phyloP scores from a whole-genome alignment of 1,284 basidiomycete genomes.

The Ustilago loliicola region DNA sequence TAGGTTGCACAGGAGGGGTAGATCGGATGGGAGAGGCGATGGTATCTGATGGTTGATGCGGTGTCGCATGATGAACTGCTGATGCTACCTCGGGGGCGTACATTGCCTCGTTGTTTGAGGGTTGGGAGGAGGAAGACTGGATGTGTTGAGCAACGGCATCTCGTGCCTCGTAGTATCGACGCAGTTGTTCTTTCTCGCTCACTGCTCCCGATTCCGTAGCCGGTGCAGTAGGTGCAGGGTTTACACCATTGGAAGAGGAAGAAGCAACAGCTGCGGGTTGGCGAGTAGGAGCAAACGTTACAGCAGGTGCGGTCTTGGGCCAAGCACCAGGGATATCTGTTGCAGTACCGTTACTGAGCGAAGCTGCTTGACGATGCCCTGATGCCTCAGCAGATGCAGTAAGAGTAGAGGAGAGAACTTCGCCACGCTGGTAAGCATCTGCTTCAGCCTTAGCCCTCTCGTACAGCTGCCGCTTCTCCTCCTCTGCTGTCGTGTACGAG shows the following conservation, averaged over 20 bases:
- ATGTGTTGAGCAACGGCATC: constrained; percentile 55
- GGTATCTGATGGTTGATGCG: constrained; percentile 41
- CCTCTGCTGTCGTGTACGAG: constrained; percentile 56
- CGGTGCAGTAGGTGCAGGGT: neutral
- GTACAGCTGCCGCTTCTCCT: constrained; percentile 61
- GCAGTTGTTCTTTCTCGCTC: constrained; percentile 60
- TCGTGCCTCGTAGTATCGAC: constrained; percentile 59
- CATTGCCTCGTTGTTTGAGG: constrained; percentile 8
- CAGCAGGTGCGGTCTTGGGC: constrained; percentile 12
- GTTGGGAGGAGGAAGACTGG: constrained; percentile 11
- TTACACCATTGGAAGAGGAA: neutral
- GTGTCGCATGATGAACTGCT: constrained; percentile 41
- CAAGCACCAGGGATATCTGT: constrained; percentile 23
- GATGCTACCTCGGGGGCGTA: constrained; percentile 42
- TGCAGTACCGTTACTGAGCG: constrained; percentile 19
- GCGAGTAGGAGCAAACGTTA: neutral
- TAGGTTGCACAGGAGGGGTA: neutral
- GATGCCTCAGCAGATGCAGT: constrained; percentile 5
- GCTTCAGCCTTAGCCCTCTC: constrained; percentile 58
- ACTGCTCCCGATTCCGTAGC: neutral
- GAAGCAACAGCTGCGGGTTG: neutral
- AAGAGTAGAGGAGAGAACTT: constrained; percentile 7
- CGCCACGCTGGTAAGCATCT: constrained; percentile 44
- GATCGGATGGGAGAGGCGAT: constrained; percentile 20
- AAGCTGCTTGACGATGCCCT: constrained; percentile 20